phyloP scores from a whole-genome alignment of 208 protist species.

The Leishmania guyanensis region DNA sequence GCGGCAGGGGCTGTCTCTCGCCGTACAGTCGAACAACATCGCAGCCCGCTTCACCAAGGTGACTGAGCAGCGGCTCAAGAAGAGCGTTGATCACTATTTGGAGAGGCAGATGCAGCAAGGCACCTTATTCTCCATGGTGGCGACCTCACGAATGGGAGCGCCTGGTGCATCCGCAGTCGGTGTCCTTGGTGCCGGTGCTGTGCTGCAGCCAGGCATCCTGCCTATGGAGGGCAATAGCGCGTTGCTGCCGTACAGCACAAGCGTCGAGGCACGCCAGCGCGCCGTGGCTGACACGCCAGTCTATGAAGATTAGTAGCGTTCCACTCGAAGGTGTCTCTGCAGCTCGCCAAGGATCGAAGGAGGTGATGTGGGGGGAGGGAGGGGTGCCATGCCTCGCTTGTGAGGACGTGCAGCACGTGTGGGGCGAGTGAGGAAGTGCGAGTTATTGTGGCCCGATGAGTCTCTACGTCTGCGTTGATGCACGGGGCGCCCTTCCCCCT shows the following conservation, averaged over 20 bases:
- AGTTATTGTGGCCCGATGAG: too few species aligned
- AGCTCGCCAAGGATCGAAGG: not conserved
- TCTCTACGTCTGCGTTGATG: not conserved
- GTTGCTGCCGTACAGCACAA: conserved; percentile 10
- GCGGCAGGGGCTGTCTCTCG: conserved; percentile 56
- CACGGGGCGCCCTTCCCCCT: not conserved
- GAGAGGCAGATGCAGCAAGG: conserved; percentile 49
- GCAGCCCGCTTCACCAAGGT: conserved; percentile 51
- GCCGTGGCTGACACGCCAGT: conserved; percentile 47
- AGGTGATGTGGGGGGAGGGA: not conserved
- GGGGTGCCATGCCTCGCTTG: not conserved
- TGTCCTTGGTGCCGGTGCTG: conserved; percentile 4
- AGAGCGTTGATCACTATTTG: conserved; percentile 83
- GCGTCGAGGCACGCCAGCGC: conserved; percentile 21
- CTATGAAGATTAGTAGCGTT: conserved; percentile 36
- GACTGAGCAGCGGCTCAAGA: conserved; percentile 57
- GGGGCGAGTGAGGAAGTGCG: not conserved
- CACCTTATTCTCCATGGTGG: not conserved
- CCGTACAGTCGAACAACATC: conserved; percentile 56
- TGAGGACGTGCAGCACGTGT: not conserved
- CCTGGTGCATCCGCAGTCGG: not conserved
- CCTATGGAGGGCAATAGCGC: not conserved
- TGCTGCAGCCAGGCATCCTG: not conserved
- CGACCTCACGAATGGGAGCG: conserved; percentile 2
- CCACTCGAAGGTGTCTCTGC: not conserved